Conservation (phyloP, 78 protist species). For the Dictyostelium brefeldianum region DNA sequence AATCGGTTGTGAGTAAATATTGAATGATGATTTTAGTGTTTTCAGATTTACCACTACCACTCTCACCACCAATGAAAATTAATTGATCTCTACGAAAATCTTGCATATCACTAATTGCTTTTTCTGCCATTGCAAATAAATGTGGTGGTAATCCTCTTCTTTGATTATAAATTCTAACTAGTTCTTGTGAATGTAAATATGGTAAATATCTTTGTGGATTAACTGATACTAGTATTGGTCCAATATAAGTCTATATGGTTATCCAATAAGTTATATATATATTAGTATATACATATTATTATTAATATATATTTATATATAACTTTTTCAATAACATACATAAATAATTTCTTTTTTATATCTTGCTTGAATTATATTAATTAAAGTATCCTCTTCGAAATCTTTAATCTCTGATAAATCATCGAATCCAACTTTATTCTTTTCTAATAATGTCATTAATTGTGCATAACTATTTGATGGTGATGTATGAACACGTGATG, state of each 20-base stretch:
- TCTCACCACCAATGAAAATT: slow-evolving; percentile 88
- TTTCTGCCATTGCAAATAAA: slow-evolving; percentile 33
- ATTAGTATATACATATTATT: neutral
- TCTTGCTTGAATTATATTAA: slow-evolving; percentile 48
- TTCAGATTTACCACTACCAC: slow-evolving; percentile 98
- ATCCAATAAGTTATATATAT: neutral
- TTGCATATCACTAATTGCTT: slow-evolving; percentile 40
- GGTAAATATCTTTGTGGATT: slow-evolving; percentile 43
- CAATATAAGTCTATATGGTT: slow-evolving; percentile 31
- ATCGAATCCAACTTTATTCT: slow-evolving; percentile 42
- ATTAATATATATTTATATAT: neutral
- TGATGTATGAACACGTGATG: slow-evolving; percentile 10
- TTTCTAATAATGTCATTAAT: slow-evolving; percentile 30
- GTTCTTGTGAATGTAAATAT: slow-evolving; percentile 39
- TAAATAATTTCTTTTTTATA: slow-evolving; percentile 64
- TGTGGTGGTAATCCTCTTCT: slow-evolving; percentile 61
- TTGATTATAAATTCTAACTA: slow-evolving; percentile 35
- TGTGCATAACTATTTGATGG: neutral
- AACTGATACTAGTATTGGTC: slow-evolving; percentile 53
- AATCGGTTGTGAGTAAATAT: slow-evolving; percentile 79
- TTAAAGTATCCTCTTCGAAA: slow-evolving; percentile 34
- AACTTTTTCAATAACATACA: slow-evolving; percentile 62
- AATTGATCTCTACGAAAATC: slow-evolving; percentile 57
- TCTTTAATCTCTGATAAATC: slow-evolving; percentile 56
- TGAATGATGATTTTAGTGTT: slow-evolving; percentile 88